Conservation (phyloP, 805 yeast genomes). For the Martiniozyma abietophila region DNA sequence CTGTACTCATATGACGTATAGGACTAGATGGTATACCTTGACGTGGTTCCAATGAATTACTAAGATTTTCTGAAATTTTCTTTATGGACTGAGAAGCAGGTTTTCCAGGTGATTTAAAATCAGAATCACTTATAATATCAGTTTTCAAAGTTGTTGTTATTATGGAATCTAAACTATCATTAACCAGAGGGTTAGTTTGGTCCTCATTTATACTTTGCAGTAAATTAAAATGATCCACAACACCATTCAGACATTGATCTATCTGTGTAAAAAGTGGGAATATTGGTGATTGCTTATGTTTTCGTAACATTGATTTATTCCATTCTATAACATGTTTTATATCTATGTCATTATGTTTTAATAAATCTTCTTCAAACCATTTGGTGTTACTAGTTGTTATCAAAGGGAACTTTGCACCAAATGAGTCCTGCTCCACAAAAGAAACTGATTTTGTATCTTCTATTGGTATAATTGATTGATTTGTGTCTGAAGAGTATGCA, state of each 20-base stretch:
- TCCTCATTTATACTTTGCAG: constrained; percentile 1
- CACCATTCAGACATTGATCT: constrained; percentile 13
- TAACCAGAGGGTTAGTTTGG: too few species aligned
- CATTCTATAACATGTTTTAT: constrained; percentile 5
- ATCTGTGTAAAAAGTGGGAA: constrained; percentile 14
- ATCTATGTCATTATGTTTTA: constrained; percentile 2
- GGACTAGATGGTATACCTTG: too few species aligned
- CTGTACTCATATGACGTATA: too few species aligned
- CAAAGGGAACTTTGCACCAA: constrained; percentile 4
- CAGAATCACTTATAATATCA: too few species aligned
- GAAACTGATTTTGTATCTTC: too few species aligned
- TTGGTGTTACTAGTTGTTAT: constrained; percentile 2
- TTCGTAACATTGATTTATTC: constrained; percentile 3
- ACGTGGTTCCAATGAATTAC: too few species aligned
- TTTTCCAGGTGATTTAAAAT: too few species aligned
- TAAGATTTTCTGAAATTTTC: too few species aligned
- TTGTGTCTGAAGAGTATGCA: not conserved
- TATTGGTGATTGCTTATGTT: constrained; percentile 8
- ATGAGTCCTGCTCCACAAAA: constrained; percentile 1
- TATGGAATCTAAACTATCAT: too few species aligned
- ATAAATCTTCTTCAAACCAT: constrained; percentile 5
- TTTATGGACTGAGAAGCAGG: too few species aligned
- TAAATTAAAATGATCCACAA: not conserved
- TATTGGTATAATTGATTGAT: not conserved
- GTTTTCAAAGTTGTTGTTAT: too few species aligned